These are phyloP conservation scores for Arxiozyma bovina DNA, from an alignment of 1,139 yeast genomes.

Conservation along the genomic window DNA sequence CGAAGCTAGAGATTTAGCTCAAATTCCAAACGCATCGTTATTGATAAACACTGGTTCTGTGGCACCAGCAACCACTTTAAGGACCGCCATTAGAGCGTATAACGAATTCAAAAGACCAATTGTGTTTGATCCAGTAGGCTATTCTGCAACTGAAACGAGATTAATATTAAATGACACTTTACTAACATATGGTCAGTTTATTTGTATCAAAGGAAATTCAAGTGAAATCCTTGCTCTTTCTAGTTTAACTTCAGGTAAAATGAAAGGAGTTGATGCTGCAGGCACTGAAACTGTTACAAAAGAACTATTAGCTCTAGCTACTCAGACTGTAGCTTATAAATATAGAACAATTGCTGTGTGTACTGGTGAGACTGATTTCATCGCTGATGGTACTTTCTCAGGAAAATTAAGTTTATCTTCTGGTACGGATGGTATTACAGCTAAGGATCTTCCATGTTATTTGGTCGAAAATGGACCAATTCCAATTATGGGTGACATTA, in stretches of 20 bases:
- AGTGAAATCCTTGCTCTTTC: constrained; percentile 64
- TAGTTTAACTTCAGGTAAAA: constrained; percentile 33
- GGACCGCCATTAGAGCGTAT: constrained; percentile 50
- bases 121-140: constrained; percentile 87
- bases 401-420: constrained; percentile 19
- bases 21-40: constrained; percentile 44
- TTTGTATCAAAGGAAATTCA: constrained; percentile 78
- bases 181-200: constrained; percentile 48
- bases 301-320: constrained; percentile 34
- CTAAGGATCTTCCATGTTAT: constrained; percentile 28
- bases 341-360: constrained; percentile 61
- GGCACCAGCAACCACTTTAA: constrained; percentile 42
- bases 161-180: constrained; percentile 40
- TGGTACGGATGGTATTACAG: constrained; percentile 16
- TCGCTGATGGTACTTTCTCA: constrained; percentile 36
- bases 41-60: constrained; percentile 70
- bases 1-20: constrained; percentile 63
- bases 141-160: constrained; percentile 68
- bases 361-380: constrained; percentile 49
- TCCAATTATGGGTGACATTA: constrained; percentile 58
- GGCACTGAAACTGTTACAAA: constrained; percentile 33
- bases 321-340: constrained; percentile 44
- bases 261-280: constrained; percentile 76
- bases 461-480: constrained; percentile 50
- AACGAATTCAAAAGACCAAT: constrained; percentile 52